Evolutionary conservation across 441 rosid species (phyloP).

Genomic region (Arabidopsis lyrata): DNA sequence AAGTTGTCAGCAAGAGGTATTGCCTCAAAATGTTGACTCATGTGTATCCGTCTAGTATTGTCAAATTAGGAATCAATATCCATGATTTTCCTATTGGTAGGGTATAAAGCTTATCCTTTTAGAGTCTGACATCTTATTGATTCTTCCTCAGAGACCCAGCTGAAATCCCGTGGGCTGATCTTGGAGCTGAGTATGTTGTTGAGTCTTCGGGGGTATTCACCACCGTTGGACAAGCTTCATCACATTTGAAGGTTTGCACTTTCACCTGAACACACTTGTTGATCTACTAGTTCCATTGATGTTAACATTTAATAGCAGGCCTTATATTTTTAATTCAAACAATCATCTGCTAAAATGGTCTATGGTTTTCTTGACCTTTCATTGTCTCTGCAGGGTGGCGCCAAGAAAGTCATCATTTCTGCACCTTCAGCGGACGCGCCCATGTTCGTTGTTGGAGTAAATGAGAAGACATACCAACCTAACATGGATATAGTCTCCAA

Average conservation of each 20-base stretch:
- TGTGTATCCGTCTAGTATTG: not conserved
- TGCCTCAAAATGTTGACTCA: conserved; percentile 15
- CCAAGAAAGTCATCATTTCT: conserved; percentile 92
- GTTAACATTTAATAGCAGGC: conserved; percentile 5
- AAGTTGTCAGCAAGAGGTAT: conserved; percentile 79
- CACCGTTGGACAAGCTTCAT: conserved; percentile 75
- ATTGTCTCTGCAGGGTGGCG: conserved; percentile 73
- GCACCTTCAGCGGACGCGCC: conserved; percentile 99
- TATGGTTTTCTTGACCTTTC: conserved; percentile 27
- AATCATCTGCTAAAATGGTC: not conserved
- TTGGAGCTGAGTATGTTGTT: conserved; percentile 85
- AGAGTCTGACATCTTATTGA: conserved; percentile 37
- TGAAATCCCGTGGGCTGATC: conserved; percentile 97
- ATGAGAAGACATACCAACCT: conserved; percentile 79
- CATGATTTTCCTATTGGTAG: not conserved
- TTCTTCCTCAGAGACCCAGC: conserved; percentile 72
- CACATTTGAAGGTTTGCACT: conserved; percentile 75
- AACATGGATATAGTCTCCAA: conserved; percentile 92
- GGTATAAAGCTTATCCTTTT: conserved; percentile 4
- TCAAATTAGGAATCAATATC: not conserved
- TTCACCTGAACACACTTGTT: conserved; percentile 20
- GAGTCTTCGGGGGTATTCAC: conserved; percentile 97
- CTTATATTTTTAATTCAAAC: not conserved
- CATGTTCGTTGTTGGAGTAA: conserved; percentile 99
- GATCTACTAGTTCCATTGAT: conserved; percentile 11